Evolutionary conservation across 129 eudicot genomes (phyloP).

Genomic region (Centaurea solstitialis): DNA sequence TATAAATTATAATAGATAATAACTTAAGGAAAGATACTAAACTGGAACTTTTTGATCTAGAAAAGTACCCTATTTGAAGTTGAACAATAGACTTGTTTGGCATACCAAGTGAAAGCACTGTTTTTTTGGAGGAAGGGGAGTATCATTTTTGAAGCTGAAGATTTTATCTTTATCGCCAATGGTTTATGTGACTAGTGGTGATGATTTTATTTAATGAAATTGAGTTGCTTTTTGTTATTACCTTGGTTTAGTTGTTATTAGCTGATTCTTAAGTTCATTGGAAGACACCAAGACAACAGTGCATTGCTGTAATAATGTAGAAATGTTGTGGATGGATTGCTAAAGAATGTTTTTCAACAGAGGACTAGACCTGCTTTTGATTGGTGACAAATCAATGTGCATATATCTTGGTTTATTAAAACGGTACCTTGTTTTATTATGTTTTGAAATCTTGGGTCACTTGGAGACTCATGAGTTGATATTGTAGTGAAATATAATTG

Average conservation of each 20-base stretch:
- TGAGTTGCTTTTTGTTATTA: background rate
- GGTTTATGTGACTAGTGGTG: background rate
- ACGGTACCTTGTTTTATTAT: background rate
- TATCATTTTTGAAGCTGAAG: background rate
- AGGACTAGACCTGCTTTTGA: background rate
- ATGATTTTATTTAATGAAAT: background rate
- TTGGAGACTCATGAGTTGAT: background rate
- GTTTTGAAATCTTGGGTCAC: background rate
- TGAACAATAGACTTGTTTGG: background rate
- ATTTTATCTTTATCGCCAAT: background rate
- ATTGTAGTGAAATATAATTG: background rate
- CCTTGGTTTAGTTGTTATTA: background rate
- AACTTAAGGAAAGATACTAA: background rate
- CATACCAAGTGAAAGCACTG: background rate
- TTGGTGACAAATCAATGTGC: background rate
- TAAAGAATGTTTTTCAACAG: background rate
- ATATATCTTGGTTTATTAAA: background rate
- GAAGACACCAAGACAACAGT: background rate
- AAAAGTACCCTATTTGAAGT: constrained; percentile 7
- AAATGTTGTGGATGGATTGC: background rate
- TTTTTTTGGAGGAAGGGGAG: background rate
- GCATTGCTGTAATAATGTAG: background rate
- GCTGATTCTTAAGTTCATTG: background rate
- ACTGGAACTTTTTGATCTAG: background rate
- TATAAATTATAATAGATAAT: background rate